These are phyloP conservation scores for Cladosporium phlei DNA, from an alignment of 2,329 filamentous ascomycete species.

Conservation along the genomic window DNA sequence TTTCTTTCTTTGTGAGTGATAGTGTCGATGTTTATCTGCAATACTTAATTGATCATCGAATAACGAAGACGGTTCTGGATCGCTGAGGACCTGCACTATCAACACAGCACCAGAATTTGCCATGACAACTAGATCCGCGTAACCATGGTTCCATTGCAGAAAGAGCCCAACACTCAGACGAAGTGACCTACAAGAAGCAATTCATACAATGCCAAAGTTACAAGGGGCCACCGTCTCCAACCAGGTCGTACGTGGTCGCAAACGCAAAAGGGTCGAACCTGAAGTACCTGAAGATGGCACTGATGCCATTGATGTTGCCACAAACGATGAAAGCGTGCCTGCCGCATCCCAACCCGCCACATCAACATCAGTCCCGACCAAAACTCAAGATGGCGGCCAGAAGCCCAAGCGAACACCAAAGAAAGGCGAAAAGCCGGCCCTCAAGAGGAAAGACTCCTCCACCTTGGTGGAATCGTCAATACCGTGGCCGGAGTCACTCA, in stretches of 20 bases:
- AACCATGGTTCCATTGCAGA: no score
- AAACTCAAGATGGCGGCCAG: slow-evolving; percentile 53
- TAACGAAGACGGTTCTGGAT: no score
- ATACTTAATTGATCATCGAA: no score
- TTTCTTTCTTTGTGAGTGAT: no score
- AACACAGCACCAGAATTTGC: no score
- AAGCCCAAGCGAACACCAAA: slow-evolving; percentile 46
- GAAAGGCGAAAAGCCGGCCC: slow-evolving; percentile 34
- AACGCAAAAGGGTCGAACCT: slow-evolving; percentile 36
- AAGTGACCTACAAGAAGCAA: not conserved
- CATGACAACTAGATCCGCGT: no score
- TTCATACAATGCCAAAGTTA: slow-evolving; percentile 39
- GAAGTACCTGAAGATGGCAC: slow-evolving; percentile 10
- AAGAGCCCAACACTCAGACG: no score
- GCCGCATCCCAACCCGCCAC: slow-evolving; percentile 7
- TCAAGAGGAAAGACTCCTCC: slow-evolving; percentile 46
- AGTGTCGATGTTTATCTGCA: no score
- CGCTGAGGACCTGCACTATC: no score
- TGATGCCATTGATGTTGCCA: not conserved
- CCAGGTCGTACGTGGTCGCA: slow-evolving; percentile 39
- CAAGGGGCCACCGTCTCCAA: slow-evolving; percentile 48
- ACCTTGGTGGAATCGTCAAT: slow-evolving; percentile 48
- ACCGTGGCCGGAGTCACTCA: slow-evolving; percentile 73
- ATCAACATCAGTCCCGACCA: slow-evolving; percentile 49
- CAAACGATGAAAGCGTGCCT: slow-evolving; percentile 16